Conservation (phyloP, 305 asterid species). For the Fraxinus velutina region DNA sequence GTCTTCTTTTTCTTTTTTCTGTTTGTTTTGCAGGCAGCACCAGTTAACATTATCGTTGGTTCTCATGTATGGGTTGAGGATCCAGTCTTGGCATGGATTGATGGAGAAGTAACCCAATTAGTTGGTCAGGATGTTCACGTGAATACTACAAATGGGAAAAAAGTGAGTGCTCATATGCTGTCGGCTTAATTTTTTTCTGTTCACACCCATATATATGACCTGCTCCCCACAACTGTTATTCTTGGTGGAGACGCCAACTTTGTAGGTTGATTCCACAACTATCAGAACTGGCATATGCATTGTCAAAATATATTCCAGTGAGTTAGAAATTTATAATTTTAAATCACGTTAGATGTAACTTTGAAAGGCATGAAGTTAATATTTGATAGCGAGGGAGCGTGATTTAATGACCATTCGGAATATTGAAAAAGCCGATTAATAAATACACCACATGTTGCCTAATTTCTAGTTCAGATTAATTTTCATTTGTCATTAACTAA, state of each 20-base stretch:
- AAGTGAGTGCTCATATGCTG: constrained; percentile 43
- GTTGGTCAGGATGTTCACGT: constrained; percentile 85
- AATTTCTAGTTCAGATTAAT: background rate
- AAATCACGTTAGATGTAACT: background rate
- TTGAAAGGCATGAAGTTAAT: background rate
- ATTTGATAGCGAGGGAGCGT: background rate
- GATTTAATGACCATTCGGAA: background rate
- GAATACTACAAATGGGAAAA: constrained; percentile 69
- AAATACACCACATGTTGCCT: background rate
- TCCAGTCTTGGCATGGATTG: constrained; percentile 85
- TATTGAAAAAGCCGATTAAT: background rate
- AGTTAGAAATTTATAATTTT: background rate
- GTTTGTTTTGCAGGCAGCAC: constrained; percentile 63
- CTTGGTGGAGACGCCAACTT: background rate
- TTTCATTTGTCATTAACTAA: background rate
- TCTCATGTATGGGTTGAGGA: constrained; percentile 99
- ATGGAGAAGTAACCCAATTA: constrained; percentile 82
- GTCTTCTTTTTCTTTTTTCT: constrained; percentile 13
- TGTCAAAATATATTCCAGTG: background rate
- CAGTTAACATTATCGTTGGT: constrained; percentile 81
- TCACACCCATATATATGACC: background rate
- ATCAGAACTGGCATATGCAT: background rate
- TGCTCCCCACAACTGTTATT: background rate
- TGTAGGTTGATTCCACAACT: background rate
- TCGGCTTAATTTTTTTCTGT: constrained; percentile 11